Conservation (phyloP, 2,329 filamentous ascomycete species). For the Penicillium janthinellum region DNA sequence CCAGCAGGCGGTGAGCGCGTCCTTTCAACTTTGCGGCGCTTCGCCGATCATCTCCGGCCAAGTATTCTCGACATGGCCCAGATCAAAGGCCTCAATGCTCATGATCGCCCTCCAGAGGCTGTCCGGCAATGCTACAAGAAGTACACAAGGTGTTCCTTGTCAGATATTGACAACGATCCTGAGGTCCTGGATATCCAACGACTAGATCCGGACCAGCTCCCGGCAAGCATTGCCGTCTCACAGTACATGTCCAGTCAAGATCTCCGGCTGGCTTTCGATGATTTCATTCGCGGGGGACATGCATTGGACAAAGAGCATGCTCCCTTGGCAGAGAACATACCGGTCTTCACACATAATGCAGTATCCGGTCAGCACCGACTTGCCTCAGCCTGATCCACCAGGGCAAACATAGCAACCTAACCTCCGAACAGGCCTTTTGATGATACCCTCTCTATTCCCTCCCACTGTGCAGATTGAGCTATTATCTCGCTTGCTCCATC, state of each 20-base stretch:
- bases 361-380: constrained; percentile 39
- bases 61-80: constrained; percentile 31
- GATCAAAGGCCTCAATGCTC: constrained; percentile 63
- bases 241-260: constrained; percentile 33
- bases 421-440: constrained; percentile 67
- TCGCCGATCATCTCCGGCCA: background rate
- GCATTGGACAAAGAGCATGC: constrained; percentile 14
- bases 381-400: constrained; percentile 9
- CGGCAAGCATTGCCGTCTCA: constrained; percentile 29
- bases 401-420: constrained; percentile 24
- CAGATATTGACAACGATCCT: constrained; percentile 55
- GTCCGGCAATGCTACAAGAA: constrained; percentile 75
- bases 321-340: constrained; percentile 30
- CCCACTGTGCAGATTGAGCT: constrained; percentile 67
- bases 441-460: constrained; percentile 75
- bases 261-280: constrained; percentile 35
- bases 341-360: constrained; percentile 39
- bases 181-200: constrained; percentile 59
- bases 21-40: constrained; percentile 3
- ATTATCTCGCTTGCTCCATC: constrained; percentile 73
- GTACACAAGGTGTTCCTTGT: constrained; percentile 63
- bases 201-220: constrained; percentile 38
- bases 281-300: constrained; percentile 29
- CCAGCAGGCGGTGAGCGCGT: constrained; percentile 35
- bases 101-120: constrained; percentile 72